Base-by-base conservation (phyloP, 1,284 basidiomycete species). In the Puccinia polysora region DNA sequence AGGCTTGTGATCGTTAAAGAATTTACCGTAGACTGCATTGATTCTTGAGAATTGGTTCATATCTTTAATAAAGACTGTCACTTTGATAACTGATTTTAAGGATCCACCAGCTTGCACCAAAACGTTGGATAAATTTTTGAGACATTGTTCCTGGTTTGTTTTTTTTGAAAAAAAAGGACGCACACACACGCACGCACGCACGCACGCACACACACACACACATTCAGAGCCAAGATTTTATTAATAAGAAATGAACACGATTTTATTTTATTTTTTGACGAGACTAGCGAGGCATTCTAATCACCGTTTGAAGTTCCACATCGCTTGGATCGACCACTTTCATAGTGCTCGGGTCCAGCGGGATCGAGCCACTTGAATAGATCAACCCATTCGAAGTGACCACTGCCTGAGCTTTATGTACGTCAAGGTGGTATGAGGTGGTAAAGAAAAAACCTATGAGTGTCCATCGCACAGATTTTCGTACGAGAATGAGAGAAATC, bases 11-110 rank as follows among this genome's bases (percentile, higher is more conserved):
- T 86, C 83, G n/a, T 89, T 90, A 79, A 94, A 95, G 81, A 74
- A 74, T 74, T 79, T 77, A 45, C 79, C 77, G 75, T 81, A 81
- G 50, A 81, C 76, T 5, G 81, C 83, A 80, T 97, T 98, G 80
- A 97, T 87, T 67, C 85, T 83, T 14, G 80, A 86, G 80, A 97
- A 97, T 81, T 97, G 89, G 78, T 89, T 84, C 91, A 97, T 95
- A 76, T 85, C 83, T 80, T 95, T 91, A 78, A 97, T 81, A 83
- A 97, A 97, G 56, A 96, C 89, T 45, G 90, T 92, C 30, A 88
- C 89, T 82, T 96, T 95, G 74, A 89, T 86, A 74, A 95, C 86
- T 77, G 89, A 88, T 62, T 86, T 84, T 40, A 89, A 77, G 75
- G 87, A 85, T 18, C 89, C 87, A 20, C 89, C 90, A 69, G 88